Evolutionary conservation across 2,329 filamentous ascomycete genomes (phyloP).

Genomic region (Pyricularia grisea): DNA sequence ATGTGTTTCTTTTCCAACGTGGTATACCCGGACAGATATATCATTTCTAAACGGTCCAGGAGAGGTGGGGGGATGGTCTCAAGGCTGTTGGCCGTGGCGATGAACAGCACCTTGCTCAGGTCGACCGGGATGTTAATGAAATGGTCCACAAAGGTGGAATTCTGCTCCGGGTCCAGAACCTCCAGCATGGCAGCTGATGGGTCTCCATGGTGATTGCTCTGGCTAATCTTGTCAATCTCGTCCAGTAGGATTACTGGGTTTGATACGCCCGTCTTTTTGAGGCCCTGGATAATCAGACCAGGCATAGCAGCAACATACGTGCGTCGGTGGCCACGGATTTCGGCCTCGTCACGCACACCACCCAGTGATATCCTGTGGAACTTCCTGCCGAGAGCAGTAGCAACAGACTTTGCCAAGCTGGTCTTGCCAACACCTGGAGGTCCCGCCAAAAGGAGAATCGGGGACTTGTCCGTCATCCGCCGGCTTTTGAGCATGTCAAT

Average conservation of each 20-base stretch:
- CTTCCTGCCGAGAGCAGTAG: slow-evolving; percentile 82
- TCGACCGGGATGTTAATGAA: slow-evolving; percentile 95
- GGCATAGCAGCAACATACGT: slow-evolving; percentile 99
- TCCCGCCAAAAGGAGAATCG: slow-evolving; percentile 85
- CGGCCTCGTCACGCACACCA: slow-evolving; percentile 90
- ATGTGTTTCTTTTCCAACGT: slow-evolving; percentile 96
- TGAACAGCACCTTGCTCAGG: slow-evolving; percentile 92
- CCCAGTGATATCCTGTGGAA: slow-evolving; percentile 96
- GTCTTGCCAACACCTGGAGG: slow-evolving; percentile 96
- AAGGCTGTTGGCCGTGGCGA: slow-evolving; percentile 89
- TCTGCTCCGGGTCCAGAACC: slow-evolving; percentile 94
- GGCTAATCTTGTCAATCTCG: slow-evolving; percentile 95
- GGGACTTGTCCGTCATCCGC: slow-evolving; percentile 87
- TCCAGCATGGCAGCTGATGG: slow-evolving; percentile 97
- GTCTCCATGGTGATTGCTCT: slow-evolving; percentile 86
- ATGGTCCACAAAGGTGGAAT: slow-evolving; percentile 89
- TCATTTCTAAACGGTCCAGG: slow-evolving; percentile 94
- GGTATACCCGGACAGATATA: slow-evolving; percentile 88
- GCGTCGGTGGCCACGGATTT: slow-evolving; percentile 87
- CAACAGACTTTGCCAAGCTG: slow-evolving; percentile 85
- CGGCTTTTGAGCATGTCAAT: slow-evolving; percentile 70
- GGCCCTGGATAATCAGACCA: slow-evolving; percentile 81
- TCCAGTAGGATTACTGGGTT: slow-evolving; percentile 95
- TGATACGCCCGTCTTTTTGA: slow-evolving; percentile 90
- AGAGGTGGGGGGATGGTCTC: slow-evolving; percentile 93